Conservation (phyloP, 306 rosid genomes). For the Neltuma alba region DNA sequence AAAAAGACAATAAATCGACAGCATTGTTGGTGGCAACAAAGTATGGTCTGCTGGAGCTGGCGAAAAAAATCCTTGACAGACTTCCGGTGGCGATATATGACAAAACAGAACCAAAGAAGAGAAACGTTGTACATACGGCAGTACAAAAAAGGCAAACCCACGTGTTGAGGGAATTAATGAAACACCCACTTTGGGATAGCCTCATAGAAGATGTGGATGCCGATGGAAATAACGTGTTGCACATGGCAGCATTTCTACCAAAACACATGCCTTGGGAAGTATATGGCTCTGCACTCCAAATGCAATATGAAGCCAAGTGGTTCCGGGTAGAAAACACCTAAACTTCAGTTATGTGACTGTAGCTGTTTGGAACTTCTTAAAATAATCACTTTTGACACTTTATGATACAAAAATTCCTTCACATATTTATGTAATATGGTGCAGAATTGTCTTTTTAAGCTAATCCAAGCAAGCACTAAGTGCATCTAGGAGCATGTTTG, state of each 20-base stretch:
- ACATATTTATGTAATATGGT: too few species aligned
- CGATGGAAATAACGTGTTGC: constrained; percentile 3
- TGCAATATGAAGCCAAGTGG: constrained; percentile 23
- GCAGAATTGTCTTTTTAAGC: too few species aligned
- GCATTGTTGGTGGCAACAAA: background rate
- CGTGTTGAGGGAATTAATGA: background rate
- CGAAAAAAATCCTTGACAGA: accelerated
- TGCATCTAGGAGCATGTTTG: too few species aligned
- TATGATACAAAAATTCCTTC: too few species aligned
- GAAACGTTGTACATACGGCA: background rate
- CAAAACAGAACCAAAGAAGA: background rate
- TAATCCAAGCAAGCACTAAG: too few species aligned
- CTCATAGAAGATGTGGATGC: background rate
- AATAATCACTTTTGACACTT: too few species aligned
- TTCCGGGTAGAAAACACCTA: constrained; percentile 1
- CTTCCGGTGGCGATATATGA: background rate
- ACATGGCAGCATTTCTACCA: background rate
- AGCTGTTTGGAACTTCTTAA: too few species aligned
- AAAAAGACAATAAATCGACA: background rate
- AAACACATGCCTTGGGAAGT: background rate
- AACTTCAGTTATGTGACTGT: too few species aligned
- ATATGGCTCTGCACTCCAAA: background rate
- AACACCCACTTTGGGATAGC: background rate
- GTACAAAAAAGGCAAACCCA: background rate
- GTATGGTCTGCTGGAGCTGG: background rate